Evolutionary conservation across 805 yeast genomes (phyloP).

Genomic region (Dipodascus geniculatus): DNA sequence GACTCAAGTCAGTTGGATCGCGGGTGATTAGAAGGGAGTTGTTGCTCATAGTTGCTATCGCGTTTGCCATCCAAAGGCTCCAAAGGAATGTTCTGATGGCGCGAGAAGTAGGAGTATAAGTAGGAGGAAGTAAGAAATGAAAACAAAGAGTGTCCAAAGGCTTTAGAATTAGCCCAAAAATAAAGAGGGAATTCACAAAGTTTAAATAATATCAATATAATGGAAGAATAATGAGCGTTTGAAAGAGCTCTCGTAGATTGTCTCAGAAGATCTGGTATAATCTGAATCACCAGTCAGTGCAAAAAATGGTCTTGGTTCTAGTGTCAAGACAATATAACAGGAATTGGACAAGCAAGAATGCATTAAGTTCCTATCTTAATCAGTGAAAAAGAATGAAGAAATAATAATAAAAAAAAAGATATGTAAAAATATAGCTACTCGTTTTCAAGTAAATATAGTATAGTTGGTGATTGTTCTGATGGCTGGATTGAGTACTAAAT

Average conservation of each 20-base stretch:
- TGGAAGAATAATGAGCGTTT: not conserved
- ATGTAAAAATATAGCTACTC: no score
- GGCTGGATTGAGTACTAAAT: no score
- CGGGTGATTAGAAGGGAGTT: not conserved
- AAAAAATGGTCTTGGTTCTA: not conserved
- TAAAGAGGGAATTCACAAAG: not conserved
- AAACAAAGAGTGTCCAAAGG: no score
- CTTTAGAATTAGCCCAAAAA: not conserved
- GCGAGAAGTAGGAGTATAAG: not conserved
- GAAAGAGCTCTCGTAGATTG: not conserved
- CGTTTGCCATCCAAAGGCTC: not conserved
- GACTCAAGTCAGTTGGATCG: not conserved
- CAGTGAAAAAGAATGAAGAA: no score
- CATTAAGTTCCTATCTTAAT: no score
- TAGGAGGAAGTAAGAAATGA: not conserved
- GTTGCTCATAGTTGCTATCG: not conserved
- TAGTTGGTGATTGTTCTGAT: no score
- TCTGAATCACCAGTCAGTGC: not conserved
- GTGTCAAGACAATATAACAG: not conserved
- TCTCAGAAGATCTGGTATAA: not conserved
- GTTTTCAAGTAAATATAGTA: no score
- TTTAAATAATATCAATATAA: no score
- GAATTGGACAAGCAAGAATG: not conserved
- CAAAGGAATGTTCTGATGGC: not conserved
- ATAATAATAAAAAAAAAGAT: no score